Percentiles rank a stretch among this genome's conserved stretches.
phyloP scores from a whole-genome alignment of 2,329 filamentous ascomycete species.

The Fusarium albidum region DNA sequence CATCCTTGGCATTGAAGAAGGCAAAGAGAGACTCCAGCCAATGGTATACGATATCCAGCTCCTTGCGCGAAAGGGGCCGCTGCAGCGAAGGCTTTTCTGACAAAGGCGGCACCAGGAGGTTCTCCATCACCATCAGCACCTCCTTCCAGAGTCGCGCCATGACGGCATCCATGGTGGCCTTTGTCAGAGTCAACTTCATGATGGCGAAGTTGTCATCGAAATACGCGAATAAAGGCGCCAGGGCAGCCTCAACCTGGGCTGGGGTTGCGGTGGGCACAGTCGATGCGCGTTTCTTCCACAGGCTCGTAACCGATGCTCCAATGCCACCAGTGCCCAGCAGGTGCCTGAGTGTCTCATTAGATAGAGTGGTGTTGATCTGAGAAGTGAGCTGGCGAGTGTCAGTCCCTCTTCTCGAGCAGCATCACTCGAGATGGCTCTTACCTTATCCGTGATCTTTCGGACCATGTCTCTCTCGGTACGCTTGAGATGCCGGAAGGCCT shows the following conservation, averaged over 20 bases:
- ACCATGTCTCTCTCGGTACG: constrained; percentile 98
- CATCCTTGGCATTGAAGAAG: constrained; percentile 95
- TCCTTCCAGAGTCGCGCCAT: constrained; percentile 99
- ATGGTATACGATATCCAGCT: constrained; percentile 93
- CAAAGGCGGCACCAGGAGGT: constrained; percentile 87
- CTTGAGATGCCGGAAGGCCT: constrained; percentile 94
- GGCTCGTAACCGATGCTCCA: constrained; percentile 75
- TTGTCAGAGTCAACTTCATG: constrained; percentile 96
- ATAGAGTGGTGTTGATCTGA: constrained; percentile 91
- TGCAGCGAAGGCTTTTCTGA: constrained; percentile 94
- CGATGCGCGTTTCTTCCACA: constrained; percentile 69
- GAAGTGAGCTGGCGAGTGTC: constrained; percentile 73
- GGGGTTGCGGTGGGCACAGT: constrained; percentile 67
- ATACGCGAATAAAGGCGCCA: constrained; percentile 88
- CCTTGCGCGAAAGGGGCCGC: constrained; percentile 81
- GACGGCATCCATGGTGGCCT: constrained; percentile 96
- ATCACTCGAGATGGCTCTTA: constrained; percentile 48
- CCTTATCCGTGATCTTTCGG: constrained; percentile 96
- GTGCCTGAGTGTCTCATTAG: constrained; percentile 78
- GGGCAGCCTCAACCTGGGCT: constrained; percentile 79
- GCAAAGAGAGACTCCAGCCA: constrained; percentile 91
- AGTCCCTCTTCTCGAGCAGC: constrained; percentile 1
- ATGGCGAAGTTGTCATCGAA: constrained; percentile 99
- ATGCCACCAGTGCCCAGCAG: constrained; percentile 76
- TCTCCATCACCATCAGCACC: constrained; percentile 89